Evolutionary conservation across 2,329 filamentous ascomycete genomes (phyloP).

Genomic region (Fusarium gaditjirri): DNA sequence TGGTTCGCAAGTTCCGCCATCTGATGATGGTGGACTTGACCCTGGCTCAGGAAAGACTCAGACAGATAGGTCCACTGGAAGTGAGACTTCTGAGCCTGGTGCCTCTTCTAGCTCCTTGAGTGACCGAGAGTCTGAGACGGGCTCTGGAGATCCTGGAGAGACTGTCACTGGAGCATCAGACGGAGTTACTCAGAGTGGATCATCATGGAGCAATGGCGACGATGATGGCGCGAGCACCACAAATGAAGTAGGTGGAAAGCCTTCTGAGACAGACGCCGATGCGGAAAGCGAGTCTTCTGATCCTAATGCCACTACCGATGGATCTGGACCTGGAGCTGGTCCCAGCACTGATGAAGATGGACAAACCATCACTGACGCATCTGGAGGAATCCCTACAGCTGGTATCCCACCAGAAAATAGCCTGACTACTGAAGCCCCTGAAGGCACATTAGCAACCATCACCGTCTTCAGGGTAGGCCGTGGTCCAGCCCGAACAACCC

Average conservation of each 20-base stretch:
- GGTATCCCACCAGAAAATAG: neutral
- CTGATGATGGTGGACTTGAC: neutral
- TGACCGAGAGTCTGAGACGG: neutral
- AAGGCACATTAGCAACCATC: neutral
- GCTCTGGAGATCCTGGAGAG: rapidly evolving
- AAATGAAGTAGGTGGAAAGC: neutral
- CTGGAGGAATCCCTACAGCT: neutral
- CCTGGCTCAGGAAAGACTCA: neutral
- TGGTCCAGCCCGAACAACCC: neutral
- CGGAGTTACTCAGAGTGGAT: neutral
- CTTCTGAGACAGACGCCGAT: neutral
- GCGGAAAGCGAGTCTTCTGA: neutral
- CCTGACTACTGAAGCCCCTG: neutral
- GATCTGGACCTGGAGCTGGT: neutral
- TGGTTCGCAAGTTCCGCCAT: neutral
- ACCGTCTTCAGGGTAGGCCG: slow-evolving; percentile 21
- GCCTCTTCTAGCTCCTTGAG: neutral
- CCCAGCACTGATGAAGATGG: neutral
- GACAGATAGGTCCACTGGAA: rapidly evolving
- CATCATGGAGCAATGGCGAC: neutral
- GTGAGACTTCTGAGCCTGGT: rapidly evolving
- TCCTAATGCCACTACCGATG: neutral
- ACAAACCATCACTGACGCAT: neutral
- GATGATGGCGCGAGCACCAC: neutral
- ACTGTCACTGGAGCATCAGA: neutral